Evolutionary conservation across 805 yeast species (phyloP), one percentile per base, ranked within the genome.

Genomic region (Wickerhamiella allomyrinae): DNA sequence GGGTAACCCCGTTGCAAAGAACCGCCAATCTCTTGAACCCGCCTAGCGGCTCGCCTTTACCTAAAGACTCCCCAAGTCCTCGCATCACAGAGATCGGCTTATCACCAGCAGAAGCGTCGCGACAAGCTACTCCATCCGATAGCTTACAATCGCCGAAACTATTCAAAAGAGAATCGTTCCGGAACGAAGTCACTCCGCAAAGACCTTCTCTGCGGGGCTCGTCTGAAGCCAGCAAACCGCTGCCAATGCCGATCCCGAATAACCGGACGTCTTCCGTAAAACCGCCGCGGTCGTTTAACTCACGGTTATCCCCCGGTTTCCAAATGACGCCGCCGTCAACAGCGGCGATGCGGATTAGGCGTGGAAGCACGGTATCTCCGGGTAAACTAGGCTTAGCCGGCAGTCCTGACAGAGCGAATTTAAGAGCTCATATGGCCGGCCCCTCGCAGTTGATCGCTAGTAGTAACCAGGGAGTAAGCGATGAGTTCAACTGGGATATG

Each of bases 401-500:
- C 24, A 27, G 31, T 17, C 31, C 31, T 9, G 31, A 27, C 13
- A 5, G 31, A 3, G 17, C 31, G 6, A 11, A 7, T 9, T 4
- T 27, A 4, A 14, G 31, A 6, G 11, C 13, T 17, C 13, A 17
- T n/a, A n/a, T 27, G 6, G 3, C 9, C 6, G 31, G 31, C 8
- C 31, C 31, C 5, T n/a, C 17, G 24, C 6, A 6, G 24, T 22
- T 9, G 24, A 7, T 9, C 17, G 5, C 15, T 4, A 8, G 4
- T 9, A 27, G 31, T 17, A 14, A n/a, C 13, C 34, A 29, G 9
- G 22, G 15, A 13, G 21, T 9, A 14, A 14, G 25, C 13, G 19
- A 21, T 20, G 43, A 41, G 9, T 37, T 40, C 2, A 40, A 39
- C 15, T 34, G 43, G 13, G 35, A 39, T 19, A 65, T 70, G 54